A percentile compares a stretch with the other conserved stretches of the same genome.
Conservation (phyloP, 306 rosid genomes). For the Prunus davidiana region DNA sequence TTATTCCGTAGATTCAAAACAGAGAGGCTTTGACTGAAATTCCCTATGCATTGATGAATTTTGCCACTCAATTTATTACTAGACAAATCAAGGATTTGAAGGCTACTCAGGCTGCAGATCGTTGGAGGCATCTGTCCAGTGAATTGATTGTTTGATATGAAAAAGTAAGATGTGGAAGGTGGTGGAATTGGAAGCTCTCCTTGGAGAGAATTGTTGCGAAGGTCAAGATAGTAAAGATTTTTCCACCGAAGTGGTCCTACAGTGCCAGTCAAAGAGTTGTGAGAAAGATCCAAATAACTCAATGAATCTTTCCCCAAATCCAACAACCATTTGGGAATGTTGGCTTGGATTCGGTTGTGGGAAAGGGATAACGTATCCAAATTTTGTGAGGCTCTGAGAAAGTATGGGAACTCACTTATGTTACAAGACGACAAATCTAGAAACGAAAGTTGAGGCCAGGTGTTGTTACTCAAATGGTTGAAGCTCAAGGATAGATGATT, state of each 20-base stretch:
- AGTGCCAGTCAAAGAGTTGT: neutral
- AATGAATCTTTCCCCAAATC: neutral
- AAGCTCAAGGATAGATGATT: neutral
- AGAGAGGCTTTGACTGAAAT: neutral
- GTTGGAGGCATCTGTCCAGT: neutral
- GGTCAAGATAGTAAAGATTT: fast-evolving
- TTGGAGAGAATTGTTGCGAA: neutral
- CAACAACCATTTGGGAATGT: neutral
- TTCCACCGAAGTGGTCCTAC: too few species aligned
- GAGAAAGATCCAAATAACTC: neutral
- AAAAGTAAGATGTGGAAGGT: too few species aligned
- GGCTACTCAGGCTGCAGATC: fast-evolving
- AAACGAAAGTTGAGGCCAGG: fast-evolving
- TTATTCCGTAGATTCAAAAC: constrained; percentile 1
- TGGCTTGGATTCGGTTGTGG: too few species aligned
- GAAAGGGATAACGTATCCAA: fast-evolving
- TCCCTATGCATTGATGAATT: too few species aligned
- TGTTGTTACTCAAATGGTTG: too few species aligned
- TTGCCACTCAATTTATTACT: too few species aligned
- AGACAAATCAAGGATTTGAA: too few species aligned
- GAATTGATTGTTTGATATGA: too few species aligned
- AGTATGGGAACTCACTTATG: neutral
- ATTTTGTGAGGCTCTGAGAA: neutral
- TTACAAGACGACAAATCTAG: neutral
- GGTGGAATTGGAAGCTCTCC: too few species aligned